A percentile compares a stretch with the other conserved stretches of the same genome.
Evolutionary conservation across 176 grass and related monocot genomes (phyloP).

Genomic region (Hordeum marinum): DNA sequence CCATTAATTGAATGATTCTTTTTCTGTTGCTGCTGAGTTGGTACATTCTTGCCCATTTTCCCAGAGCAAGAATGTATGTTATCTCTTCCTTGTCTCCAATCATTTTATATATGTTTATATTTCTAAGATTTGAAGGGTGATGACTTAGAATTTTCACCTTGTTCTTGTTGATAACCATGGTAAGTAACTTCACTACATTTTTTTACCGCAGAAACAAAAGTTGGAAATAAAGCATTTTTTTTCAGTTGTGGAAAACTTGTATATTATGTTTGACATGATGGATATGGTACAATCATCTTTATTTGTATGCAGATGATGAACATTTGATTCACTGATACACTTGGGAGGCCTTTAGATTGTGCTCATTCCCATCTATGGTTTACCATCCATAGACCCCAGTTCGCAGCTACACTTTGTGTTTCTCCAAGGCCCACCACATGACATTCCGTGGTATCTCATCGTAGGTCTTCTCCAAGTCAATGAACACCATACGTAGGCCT

Average conservation of each 20-base stretch:
- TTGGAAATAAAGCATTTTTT: background rate
- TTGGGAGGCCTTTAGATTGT: background rate
- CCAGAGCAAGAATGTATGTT: background rate
- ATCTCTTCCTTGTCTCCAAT: background rate
- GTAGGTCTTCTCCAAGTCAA: no score
- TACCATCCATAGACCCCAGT: background rate
- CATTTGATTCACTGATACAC: background rate
- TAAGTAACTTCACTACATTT: background rate
- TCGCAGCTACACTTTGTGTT: no score
- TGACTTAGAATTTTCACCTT: background rate
- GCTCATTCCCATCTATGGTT: background rate
- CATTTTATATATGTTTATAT: background rate
- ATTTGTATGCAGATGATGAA: background rate
- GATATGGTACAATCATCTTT: background rate
- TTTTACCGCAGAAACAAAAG: background rate
- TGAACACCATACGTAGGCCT: no score
- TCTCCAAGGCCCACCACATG: no score
- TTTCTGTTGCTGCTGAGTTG: background rate
- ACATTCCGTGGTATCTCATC: no score
- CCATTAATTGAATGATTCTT: background rate
- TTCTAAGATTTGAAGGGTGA: background rate
- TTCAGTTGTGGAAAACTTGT: background rate
- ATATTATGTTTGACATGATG: conserved; percentile 3
- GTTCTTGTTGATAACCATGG: background rate
- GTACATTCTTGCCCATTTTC: background rate